Conservation (phyloP, 2,329 filamentous ascomycete species). For the Mariannaea sp. region DNA sequence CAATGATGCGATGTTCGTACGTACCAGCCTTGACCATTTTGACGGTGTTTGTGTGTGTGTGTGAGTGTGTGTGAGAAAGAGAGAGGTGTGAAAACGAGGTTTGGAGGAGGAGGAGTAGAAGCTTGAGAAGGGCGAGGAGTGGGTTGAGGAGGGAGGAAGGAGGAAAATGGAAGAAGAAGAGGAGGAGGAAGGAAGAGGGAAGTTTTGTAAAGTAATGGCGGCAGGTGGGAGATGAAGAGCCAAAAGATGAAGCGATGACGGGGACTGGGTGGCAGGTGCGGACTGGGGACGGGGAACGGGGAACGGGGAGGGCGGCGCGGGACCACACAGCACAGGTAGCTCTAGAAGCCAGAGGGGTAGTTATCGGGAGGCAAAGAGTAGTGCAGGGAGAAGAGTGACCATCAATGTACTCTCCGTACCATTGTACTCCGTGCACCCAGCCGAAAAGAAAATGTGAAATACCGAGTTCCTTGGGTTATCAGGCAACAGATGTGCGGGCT, state of each 20-base stretch:
- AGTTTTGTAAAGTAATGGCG: slow-evolving; percentile 24
- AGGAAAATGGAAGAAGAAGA: slow-evolving; percentile 2
- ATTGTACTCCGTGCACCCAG: slow-evolving; percentile 9
- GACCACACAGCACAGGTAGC: slow-evolving; percentile 17
- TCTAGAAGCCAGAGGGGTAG: slow-evolving; percentile 9
- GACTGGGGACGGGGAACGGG: slow-evolving; percentile 9
- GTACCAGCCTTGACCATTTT: slow-evolving; percentile 67
- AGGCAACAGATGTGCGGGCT: slow-evolving; percentile 6
- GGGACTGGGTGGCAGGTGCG: slow-evolving; percentile 4
- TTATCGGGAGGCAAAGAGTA: neutral
- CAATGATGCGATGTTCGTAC: slow-evolving; percentile 30
- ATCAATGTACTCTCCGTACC: no score
- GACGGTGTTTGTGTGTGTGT: slow-evolving; percentile 31
- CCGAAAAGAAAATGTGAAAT: no score
- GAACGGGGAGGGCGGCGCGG: slow-evolving; percentile 14
- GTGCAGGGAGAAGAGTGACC: slow-evolving; percentile 2
- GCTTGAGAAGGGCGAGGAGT: neutral
- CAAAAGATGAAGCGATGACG: slow-evolving; percentile 24
- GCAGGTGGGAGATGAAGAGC: slow-evolving; percentile 32
- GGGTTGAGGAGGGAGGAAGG: neutral
- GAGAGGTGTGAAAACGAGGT: neutral
- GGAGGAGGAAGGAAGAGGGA: slow-evolving; percentile 7
- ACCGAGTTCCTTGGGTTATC: neutral
- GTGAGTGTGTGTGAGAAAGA: slow-evolving; percentile 11
- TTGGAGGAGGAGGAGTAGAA: slow-evolving; percentile 4